Percentiles rank a stretch among this genome's conserved stretches.
phyloP scores from a whole-genome alignment of 2,329 filamentous ascomycete genomes.

The Epichloe hybrida region DNA sequence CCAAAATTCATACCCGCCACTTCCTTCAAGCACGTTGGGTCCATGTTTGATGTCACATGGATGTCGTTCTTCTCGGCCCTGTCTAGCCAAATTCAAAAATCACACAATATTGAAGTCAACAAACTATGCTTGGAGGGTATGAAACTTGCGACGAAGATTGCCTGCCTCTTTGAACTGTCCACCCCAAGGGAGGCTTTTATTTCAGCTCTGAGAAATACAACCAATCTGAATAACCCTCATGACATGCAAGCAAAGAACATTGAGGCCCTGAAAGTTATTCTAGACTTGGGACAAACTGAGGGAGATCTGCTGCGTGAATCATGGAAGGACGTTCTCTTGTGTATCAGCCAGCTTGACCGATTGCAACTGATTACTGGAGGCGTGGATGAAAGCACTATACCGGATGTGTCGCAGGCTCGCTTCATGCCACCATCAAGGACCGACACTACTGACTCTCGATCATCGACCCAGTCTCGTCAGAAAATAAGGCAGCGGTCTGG shows the following conservation, averaged over 20 bases:
- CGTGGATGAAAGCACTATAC: constrained; percentile 82
- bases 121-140: constrained; percentile 89
- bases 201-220: constrained; percentile 80
- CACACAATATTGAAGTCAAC: constrained; percentile 84
- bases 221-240: constrained; percentile 87
- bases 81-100: constrained; percentile 85
- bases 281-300: constrained; percentile 87
- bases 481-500: constrained; percentile 36
- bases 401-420: constrained; percentile 77
- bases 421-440: constrained; percentile 49
- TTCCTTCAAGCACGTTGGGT: constrained; percentile 86
- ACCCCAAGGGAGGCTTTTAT: constrained; percentile 97
- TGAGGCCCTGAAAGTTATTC: constrained; percentile 78
- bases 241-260: constrained; percentile 95
- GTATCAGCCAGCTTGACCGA: constrained; percentile 88
- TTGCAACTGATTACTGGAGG: constrained; percentile 91
- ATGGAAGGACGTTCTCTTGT: constrained; percentile 92
- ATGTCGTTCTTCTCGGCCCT: constrained; percentile 97
- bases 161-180: constrained; percentile 83
- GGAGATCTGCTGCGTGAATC: constrained; percentile 80
- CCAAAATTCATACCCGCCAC: constrained; percentile 81
- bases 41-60: constrained; percentile 98
- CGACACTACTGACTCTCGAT: constrained; percentile 44
- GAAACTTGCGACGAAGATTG: constrained; percentile 83
- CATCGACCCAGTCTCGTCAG: constrained; percentile 47